These are phyloP conservation scores for Sporothrix brunneoviolacea DNA, from an alignment of 2,329 filamentous ascomycete species.

Conservation along the genomic window DNA sequence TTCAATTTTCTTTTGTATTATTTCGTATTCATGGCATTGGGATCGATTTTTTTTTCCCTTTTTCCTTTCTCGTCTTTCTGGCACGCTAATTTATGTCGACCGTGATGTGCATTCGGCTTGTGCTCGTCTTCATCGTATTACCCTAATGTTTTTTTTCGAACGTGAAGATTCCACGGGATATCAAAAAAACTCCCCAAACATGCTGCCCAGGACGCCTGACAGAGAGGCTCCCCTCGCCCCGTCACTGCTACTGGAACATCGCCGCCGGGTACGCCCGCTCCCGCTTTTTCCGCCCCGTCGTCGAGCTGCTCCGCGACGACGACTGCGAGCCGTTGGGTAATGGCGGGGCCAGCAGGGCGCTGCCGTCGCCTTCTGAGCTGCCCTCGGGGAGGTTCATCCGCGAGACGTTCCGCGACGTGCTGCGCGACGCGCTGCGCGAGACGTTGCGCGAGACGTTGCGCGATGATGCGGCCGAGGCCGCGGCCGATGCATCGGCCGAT, in stretches of 20 bases:
- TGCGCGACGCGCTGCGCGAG: slow-evolving; percentile 15
- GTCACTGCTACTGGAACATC: slow-evolving; percentile 40
- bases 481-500: slow-evolving; percentile 5
- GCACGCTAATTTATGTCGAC: too few relatives aligned
- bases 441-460: slow-evolving; percentile 12
- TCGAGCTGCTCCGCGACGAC: slow-evolving; percentile 47
- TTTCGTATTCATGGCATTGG: too few relatives aligned
- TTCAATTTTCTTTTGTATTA: too few relatives aligned
- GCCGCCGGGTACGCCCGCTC: slow-evolving; percentile 57
- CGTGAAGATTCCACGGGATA: too few relatives aligned
- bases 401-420: slow-evolving; percentile 1
- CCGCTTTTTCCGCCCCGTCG: slow-evolving; percentile 40
- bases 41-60: too few relatives aligned
- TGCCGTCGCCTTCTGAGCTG: not conserved
- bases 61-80: too few relatives aligned
- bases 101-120: too few relatives aligned
- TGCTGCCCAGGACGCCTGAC: not conserved
- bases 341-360: slow-evolving; percentile 3
- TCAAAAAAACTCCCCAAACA: too few relatives aligned
- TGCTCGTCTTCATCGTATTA: too few relatives aligned
- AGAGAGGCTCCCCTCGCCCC: not conserved
- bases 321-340: not conserved
- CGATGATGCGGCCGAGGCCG: slow-evolving; percentile 14
- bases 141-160: too few relatives aligned
- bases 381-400: slow-evolving; percentile 19